Evolutionary conservation across 768 basidiomycete species (phyloP).

Genomic region (Suillus sp.): DNA sequence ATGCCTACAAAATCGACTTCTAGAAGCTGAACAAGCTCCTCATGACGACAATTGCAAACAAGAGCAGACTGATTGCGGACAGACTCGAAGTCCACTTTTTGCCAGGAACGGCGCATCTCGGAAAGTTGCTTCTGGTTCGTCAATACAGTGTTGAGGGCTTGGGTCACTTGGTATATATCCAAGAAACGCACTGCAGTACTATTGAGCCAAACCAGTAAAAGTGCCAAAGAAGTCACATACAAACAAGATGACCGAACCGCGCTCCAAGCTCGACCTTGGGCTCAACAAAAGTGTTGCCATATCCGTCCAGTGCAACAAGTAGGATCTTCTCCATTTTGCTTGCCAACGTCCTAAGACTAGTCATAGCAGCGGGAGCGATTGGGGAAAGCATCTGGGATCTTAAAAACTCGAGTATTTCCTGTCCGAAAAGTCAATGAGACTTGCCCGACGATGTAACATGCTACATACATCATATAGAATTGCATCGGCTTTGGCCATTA

Average conservation of each 20-base stretch:
- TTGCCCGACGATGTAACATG: conserved; percentile 2
- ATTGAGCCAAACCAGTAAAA: conserved; percentile 14
- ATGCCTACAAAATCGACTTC: conserved; percentile 84
- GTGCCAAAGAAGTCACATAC: conserved; percentile 47
- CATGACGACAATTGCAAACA: conserved; percentile 91
- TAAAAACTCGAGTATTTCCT: conserved; percentile 89
- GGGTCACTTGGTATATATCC: conserved; percentile 90
- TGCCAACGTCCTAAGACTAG: conserved; percentile 76
- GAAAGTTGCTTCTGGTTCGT: conserved; percentile 82
- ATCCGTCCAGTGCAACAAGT: conserved; percentile 75
- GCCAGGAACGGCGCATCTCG: conserved; percentile 89
- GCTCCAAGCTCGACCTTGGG: conserved; percentile 91
- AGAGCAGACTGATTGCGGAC: conserved; percentile 91
- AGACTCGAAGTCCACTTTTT: conserved; percentile 86
- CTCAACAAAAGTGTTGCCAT: conserved; percentile 87
- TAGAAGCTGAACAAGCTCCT: conserved; percentile 81
- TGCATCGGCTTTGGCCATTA: conserved; percentile 90
- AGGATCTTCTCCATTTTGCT: conserved; percentile 93
- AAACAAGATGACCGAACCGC: conserved; percentile 86
- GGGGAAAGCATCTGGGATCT: conserved; percentile 83
- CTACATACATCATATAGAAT: conserved; percentile 84
- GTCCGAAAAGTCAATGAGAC: conserved; percentile 25
- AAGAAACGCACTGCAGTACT: conserved; percentile 73
- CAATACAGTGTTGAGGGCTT: conserved; percentile 85
- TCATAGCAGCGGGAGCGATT: conserved; percentile 65